These are phyloP conservation scores for Daldinia sp. DNA, from an alignment of 2,329 filamentous ascomycete genomes.

Conservation along the genomic window DNA sequence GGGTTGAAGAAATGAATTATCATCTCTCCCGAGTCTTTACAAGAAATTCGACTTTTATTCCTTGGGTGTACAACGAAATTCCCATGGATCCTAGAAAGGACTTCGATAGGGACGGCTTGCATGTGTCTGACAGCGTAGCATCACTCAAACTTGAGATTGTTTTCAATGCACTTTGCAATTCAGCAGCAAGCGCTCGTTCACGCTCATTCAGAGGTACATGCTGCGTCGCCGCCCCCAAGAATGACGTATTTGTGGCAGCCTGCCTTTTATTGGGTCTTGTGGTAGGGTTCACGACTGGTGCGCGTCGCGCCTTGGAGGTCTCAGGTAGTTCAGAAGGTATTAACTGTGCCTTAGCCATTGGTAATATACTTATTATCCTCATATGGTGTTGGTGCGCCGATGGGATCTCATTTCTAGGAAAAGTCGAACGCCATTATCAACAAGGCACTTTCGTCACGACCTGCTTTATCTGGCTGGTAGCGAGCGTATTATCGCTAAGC, in stretches of 20 bases:
- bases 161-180: constrained; percentile 68
- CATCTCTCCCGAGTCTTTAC: constrained; percentile 60
- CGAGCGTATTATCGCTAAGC: constrained; percentile 6
- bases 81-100: constrained; percentile 52
- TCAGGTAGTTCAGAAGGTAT: constrained; percentile 1
- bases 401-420: constrained; percentile 65
- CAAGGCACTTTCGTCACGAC: constrained; percentile 46
- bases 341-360: constrained; percentile 34
- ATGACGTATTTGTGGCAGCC: constrained; percentile 52
- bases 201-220: constrained; percentile 64
- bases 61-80: constrained; percentile 66
- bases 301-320: not conserved
- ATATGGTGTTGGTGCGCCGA: constrained; percentile 66
- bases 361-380: constrained; percentile 41
- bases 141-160: constrained; percentile 64
- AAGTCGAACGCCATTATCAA: constrained; percentile 61
- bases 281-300: constrained; percentile 17
- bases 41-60: constrained; percentile 57
- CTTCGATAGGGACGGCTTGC: constrained; percentile 62
- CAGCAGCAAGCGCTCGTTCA: constrained; percentile 54
- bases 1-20: constrained; percentile 65
- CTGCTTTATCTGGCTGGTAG: constrained; percentile 47
- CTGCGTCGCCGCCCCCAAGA: constrained; percentile 58
- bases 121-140: constrained; percentile 60
- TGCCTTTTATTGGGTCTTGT: constrained; percentile 50